Conservation (phyloP, 805 yeast species). For the Candida pseudofarinosa region DNA sequence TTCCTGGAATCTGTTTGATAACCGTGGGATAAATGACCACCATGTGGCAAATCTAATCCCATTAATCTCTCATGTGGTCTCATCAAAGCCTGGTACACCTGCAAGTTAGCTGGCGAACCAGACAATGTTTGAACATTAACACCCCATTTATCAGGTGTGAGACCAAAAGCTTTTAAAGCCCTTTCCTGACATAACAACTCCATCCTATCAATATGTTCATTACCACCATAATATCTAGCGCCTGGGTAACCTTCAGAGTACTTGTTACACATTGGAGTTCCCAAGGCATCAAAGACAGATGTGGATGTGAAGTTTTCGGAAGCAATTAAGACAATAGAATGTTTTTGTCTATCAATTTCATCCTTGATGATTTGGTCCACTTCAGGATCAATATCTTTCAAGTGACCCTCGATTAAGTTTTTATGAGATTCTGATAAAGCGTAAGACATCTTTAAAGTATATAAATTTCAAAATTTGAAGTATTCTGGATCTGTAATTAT, state of each 20-base stretch:
- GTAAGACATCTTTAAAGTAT: slow-evolving; percentile 31
- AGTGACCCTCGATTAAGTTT: slow-evolving; percentile 56
- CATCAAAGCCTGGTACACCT: slow-evolving; percentile 85
- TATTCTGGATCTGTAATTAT: not conserved
- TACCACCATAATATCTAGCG: slow-evolving; percentile 97
- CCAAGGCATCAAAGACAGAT: slow-evolving; percentile 90
- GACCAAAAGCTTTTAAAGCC: slow-evolving; percentile 78
- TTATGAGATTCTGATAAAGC: slow-evolving; percentile 47
- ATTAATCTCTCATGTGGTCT: slow-evolving; percentile 88
- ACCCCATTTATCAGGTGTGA: slow-evolving; percentile 87
- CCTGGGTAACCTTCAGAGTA: slow-evolving; percentile 99
- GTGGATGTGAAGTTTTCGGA: slow-evolving; percentile 95
- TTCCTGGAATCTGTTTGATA: slow-evolving; percentile 88
- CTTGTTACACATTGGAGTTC: slow-evolving; percentile 96
- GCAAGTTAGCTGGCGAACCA: slow-evolving; percentile 96
- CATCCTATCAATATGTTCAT: slow-evolving; percentile 87
- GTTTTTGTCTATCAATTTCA: slow-evolving; percentile 84
- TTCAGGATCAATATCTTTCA: slow-evolving; percentile 76
- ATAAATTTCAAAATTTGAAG: not conserved
- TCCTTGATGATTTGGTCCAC: slow-evolving; percentile 70
- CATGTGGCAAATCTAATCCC: slow-evolving; percentile 98
- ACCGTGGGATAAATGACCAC: slow-evolving; percentile 97
- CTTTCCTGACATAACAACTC: slow-evolving; percentile 88
- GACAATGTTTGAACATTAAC: slow-evolving; percentile 94
- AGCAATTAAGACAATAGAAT: slow-evolving; percentile 88